Percentiles rank a stretch among this genome's conserved stretches.
Conservation (phyloP, 805 yeast species). For the Sungouiella blattae region DNA sequence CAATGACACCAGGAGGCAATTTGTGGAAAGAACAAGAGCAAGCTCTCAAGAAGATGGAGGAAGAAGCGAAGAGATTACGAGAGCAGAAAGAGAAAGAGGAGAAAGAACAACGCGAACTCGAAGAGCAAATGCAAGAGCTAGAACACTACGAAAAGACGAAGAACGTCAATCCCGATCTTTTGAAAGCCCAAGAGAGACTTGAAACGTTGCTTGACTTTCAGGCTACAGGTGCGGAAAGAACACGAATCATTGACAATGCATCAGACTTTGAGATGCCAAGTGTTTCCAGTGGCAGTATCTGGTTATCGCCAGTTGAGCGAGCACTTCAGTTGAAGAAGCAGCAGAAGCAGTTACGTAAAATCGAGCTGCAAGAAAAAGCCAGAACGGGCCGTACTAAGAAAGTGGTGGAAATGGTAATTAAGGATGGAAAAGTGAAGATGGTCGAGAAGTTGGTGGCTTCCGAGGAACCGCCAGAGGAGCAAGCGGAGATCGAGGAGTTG, state of each 20-base stretch:
- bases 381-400: constrained; percentile 66
- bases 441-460: constrained; percentile 39
- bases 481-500: constrained; percentile 32
- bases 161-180: constrained; percentile 53
- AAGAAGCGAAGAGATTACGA: constrained; percentile 26
- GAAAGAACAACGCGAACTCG: constrained; percentile 29
- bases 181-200: constrained; percentile 68
- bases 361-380: constrained; percentile 55
- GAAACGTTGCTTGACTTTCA: constrained; percentile 77
- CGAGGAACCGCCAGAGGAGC: constrained; percentile 31
- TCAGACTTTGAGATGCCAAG: constrained; percentile 75
- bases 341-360: constrained; percentile 66
- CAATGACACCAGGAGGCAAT: constrained; percentile 57
- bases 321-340: constrained; percentile 85
- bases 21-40: constrained; percentile 67
- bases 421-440: constrained; percentile 74
- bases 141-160: constrained; percentile 39
- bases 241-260: constrained; percentile 88
- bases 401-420: constrained; percentile 73
- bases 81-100: constrained; percentile 19
- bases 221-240: constrained; percentile 82
- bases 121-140: constrained; percentile 41
- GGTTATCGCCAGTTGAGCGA: constrained; percentile 86
- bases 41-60: constrained; percentile 57
- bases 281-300: constrained; percentile 48